phyloP scores from a whole-genome alignment of 192 early-diverging fungal species.

The Endogone sp. region DNA sequence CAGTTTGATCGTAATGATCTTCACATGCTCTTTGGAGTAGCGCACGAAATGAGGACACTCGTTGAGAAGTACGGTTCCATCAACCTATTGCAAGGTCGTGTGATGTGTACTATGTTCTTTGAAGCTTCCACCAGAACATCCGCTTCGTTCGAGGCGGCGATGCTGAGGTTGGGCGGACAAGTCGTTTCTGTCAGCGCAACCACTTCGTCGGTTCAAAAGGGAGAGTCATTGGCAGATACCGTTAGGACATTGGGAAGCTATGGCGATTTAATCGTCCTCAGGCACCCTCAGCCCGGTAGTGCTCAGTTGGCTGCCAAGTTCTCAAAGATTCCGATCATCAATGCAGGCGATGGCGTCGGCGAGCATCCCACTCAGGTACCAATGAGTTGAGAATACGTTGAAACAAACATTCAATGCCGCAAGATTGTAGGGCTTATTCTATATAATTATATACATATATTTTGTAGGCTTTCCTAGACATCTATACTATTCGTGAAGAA shows the following conservation, averaged over 20 bases:
- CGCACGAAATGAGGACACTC: constrained; percentile 93
- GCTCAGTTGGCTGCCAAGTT: constrained; percentile 80
- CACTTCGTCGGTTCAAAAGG: constrained; percentile 91
- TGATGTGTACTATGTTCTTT: constrained; percentile 94
- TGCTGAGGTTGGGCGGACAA: constrained; percentile 87
- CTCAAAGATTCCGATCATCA: constrained; percentile 90
- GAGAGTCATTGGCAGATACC: constrained; percentile 92
- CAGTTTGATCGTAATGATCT: constrained; percentile 93
- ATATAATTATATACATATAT: neutral
- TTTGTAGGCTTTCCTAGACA: constrained; percentile 80
- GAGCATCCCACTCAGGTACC: constrained; percentile 91
- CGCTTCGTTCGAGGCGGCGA: constrained; percentile 92
- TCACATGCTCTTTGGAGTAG: constrained; percentile 92
- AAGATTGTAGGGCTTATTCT: too few species aligned
- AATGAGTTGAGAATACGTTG: neutral
- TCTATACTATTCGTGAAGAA: constrained; percentile 93
- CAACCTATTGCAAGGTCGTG: constrained; percentile 83
- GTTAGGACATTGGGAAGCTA: constrained; percentile 92
- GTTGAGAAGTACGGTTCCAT: constrained; percentile 89
- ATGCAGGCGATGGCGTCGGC: constrained; percentile 95
- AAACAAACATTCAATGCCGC: neutral
- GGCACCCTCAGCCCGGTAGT: constrained; percentile 89
- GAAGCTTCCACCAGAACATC: constrained; percentile 95
- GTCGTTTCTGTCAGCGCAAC: constrained; percentile 83
- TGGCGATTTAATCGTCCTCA: constrained; percentile 87